A percentile compares a stretch with the other conserved stretches of the same genome.
Evolutionary conservation across 805 yeast genomes (phyloP).

Genomic region (Wickerhamomyces kurtzmanii): DNA sequence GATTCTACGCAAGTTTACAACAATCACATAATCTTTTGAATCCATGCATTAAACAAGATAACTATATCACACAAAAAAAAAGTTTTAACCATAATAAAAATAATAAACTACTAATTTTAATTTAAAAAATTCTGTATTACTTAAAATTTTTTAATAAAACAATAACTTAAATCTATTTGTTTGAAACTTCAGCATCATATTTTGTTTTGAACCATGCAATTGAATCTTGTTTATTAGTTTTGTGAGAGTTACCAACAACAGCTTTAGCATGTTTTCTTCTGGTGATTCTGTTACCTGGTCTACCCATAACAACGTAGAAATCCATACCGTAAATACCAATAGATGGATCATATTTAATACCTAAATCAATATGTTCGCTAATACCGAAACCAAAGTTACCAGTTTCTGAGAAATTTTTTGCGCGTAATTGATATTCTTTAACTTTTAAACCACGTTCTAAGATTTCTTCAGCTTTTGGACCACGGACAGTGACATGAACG

Average conservation of each 20-base stretch:
- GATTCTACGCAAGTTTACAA: too few species aligned
- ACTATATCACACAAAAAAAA: too few species aligned
- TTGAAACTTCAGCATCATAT: conserved; percentile 97
- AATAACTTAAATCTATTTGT: too few species aligned
- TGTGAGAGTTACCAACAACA: conserved; percentile 86
- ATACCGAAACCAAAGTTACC: conserved; percentile 99
- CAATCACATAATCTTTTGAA: too few species aligned
- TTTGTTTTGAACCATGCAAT: conserved; percentile 98
- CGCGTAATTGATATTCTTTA: conserved; percentile 95
- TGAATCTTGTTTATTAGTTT: conserved; percentile 87
- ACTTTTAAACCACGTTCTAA: conserved; percentile 99
- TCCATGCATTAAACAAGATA: too few species aligned
- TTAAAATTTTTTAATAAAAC: too few species aligned
- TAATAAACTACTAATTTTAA: too few species aligned
- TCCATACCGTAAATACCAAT: conserved; percentile 99
- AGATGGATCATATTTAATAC: conserved; percentile 99
- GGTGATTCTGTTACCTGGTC: conserved; percentile 98
- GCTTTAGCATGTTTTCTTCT: conserved; percentile 96
- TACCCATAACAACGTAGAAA: conserved; percentile 98
- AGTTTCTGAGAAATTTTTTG: conserved; percentile 93
- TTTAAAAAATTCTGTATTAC: too few species aligned
- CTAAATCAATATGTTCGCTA: conserved; percentile 98
- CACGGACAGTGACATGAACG: conserved; percentile 98
- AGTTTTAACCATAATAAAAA: too few species aligned
- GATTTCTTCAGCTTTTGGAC: conserved; percentile 99